Evolutionary conservation across 148 eudicot genomes (phyloP).

Genomic region (Gaultheria prostrata): DNA sequence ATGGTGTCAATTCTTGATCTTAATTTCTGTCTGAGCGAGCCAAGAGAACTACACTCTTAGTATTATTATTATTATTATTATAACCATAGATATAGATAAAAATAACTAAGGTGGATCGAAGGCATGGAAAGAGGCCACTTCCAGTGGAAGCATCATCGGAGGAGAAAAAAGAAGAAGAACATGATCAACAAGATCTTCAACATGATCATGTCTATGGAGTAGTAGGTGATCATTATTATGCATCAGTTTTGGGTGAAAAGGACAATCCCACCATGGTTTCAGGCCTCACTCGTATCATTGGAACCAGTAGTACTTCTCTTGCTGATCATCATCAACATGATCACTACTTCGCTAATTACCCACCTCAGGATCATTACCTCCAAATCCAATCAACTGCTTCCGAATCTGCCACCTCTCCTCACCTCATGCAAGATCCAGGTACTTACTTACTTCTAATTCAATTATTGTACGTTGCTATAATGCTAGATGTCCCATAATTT

Average conservation of each 20-base stretch:
- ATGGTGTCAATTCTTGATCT: neutral
- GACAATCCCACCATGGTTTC: slow-evolving; percentile 52
- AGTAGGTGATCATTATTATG: slow-evolving; percentile 12
- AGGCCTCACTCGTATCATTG: slow-evolving; percentile 49
- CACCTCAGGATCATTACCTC: neutral
- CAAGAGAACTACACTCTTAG: no score
- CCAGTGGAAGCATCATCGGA: slow-evolving; percentile 16
- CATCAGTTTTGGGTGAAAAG: slow-evolving; percentile 34
- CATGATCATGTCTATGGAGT: slow-evolving; percentile 2
- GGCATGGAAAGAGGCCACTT: slow-evolving; percentile 55
- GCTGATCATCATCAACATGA: neutral
- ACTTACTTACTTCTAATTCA: neutral
- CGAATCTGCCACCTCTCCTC: neutral
- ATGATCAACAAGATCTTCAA: neutral
- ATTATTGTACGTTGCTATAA: neutral
- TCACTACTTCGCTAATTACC: neutral
- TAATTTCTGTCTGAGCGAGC: no score
- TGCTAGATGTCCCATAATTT: neutral
- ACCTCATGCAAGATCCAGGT: slow-evolving; percentile 19
- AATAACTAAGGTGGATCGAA: slow-evolving; percentile 21
- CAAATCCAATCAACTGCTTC: neutral
- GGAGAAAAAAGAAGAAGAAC: slow-evolving; percentile 14
- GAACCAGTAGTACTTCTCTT: slow-evolving; percentile 19
- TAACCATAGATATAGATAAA: neutral
- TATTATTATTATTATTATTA: neutral